Evolutionary conservation across 345 rosid species (phyloP).

Genomic region (Erucastrum elatum): DNA sequence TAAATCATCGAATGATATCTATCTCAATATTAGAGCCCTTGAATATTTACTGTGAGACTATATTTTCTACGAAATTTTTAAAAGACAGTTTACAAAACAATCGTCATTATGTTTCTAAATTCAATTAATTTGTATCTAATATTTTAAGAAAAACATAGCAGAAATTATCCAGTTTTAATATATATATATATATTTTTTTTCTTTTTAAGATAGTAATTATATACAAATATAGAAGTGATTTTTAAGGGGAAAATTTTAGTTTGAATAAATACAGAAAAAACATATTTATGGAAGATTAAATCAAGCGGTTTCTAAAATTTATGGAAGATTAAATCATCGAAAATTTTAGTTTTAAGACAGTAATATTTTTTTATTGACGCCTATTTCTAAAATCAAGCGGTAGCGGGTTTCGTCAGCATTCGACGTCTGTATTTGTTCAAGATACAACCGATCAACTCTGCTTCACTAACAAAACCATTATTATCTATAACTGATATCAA

Average conservation of each 20-base stretch:
- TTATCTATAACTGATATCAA: background rate
- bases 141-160: background rate
- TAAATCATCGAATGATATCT: background rate
- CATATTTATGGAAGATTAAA: no score
- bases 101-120: background rate
- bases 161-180: background rate
- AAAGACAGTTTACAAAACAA: background rate
- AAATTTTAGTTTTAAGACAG: no score
- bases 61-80: background rate
- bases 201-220: no score
- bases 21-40: background rate
- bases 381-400: no score
- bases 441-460: background rate
- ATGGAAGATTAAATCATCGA: no score
- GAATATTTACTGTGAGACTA: background rate
- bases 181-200: no score
- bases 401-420: no score
- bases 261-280: background rate
- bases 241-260: no score
- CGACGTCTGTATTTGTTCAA: background rate
- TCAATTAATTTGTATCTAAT: background rate
- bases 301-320: no score
- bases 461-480: background rate
- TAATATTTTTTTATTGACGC: no score
- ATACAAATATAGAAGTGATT: no score